Base-by-base conservation (phyloP, 2,329 filamentous ascomycete species). In the Pestalotiopsis sp. region DNA sequence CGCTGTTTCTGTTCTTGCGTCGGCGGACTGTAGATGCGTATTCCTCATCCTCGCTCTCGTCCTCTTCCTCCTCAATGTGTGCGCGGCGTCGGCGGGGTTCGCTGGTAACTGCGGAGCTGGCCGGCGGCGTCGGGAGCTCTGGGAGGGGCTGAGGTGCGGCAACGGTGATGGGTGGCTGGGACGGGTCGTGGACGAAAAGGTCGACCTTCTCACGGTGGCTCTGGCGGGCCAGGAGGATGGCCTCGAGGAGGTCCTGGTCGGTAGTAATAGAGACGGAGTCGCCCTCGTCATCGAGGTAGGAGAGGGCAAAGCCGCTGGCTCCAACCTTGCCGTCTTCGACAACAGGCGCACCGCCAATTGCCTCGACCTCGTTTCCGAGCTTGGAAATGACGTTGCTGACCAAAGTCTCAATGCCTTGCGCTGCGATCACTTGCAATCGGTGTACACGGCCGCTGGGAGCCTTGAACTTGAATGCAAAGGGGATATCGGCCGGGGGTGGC, bases 401-500 rank as follows among this genome's bases (percentile, higher is more conserved):
- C 69, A 99, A 90, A 57, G 93, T 90, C 23, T 88, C 89, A 71
- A 99, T 90, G 57, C 96, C 96, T 67, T 93, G 89, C 25, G 92
- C 89, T 12, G 94, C 92, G 67, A 90, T 85, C 36, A 98, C 91
- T 77, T 98, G 96, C 65, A 99, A 84, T 67, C 96, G 91, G 81
- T 99, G 96, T 20, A 98, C 95, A 66, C 96, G 93, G 60, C 95
- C 96, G 74, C 93, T 95, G 1, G 96, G 96, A 2, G 96, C 94
- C 85, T 98, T 98, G 88, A 99, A 99, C 81, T 99, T 99, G 90
- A 99, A 99, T 2, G 95, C 90, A 82, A 98, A 99, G 0, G 95
- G 93, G 12, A 89, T 81, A 73, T 97, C 93, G 75, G 93, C 88
- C 1, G 88, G 84, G 4, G 85, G 82, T 20, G 91, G 86, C 61